phyloP scores from a whole-genome alignment of 2,329 filamentous ascomycete species.

The Fusarium haematococcum region DNA sequence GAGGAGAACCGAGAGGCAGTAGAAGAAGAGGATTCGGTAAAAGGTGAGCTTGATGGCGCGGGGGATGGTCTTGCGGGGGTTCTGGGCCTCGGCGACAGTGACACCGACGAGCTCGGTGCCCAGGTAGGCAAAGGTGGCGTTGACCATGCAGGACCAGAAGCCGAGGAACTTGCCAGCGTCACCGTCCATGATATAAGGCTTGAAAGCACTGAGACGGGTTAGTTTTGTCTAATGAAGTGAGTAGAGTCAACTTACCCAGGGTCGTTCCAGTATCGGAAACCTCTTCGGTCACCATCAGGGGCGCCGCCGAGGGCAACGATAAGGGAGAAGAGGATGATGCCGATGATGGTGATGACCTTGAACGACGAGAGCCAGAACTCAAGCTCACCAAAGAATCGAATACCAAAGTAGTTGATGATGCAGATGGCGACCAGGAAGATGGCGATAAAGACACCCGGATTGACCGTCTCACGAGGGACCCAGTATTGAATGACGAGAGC shows the following conservation, averaged over 20 bases:
- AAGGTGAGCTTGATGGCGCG: slow-evolving; percentile 84
- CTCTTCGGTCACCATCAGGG: slow-evolving; percentile 69
- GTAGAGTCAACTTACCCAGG: slow-evolving; percentile 55
- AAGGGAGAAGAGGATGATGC: slow-evolving; percentile 73
- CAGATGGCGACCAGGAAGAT: slow-evolving; percentile 74
- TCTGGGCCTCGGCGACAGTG: slow-evolving; percentile 83
- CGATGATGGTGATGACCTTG: slow-evolving; percentile 76
- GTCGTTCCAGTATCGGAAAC: slow-evolving; percentile 74
- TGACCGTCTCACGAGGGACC: slow-evolving; percentile 73
- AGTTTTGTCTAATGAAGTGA: not conserved
- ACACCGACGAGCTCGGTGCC: slow-evolving; percentile 83
- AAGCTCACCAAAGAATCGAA: slow-evolving; percentile 76
- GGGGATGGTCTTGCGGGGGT: slow-evolving; percentile 81
- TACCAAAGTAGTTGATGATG: slow-evolving; percentile 75
- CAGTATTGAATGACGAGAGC: slow-evolving; percentile 84
- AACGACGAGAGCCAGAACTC: slow-evolving; percentile 73
- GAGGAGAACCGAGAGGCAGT: slow-evolving; percentile 78
- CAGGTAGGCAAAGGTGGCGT: slow-evolving; percentile 82
- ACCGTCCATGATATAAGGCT: slow-evolving; percentile 41
- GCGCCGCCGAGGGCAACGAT: slow-evolving; percentile 75
- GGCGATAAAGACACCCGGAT: slow-evolving; percentile 84
- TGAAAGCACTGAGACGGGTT: slow-evolving; percentile 51
- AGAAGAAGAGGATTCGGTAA: slow-evolving; percentile 85
- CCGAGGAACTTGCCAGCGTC: slow-evolving; percentile 66
- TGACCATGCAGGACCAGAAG: slow-evolving; percentile 79